Percentiles rank a stretch among this genome's conserved stretches.
These are phyloP conservation scores for Gigaspora rosea DNA, from an alignment of 192 early-diverging fungal genomes.

Conservation along the genomic window DNA sequence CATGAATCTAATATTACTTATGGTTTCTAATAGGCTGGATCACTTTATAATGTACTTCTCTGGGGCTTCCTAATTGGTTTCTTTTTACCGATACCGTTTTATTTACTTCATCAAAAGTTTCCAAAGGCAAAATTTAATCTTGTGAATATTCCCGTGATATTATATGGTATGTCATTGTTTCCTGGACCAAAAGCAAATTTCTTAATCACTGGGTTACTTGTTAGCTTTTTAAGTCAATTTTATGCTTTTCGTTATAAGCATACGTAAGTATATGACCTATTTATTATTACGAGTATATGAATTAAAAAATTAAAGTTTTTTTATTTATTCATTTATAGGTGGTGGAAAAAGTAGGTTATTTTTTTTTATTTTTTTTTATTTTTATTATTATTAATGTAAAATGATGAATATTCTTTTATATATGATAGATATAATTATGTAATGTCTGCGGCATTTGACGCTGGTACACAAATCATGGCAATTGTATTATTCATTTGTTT, in stretches of 20 bases:
- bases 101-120: constrained; percentile 43
- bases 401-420: neutral
- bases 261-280: neutral
- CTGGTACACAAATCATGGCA: constrained; percentile 49
- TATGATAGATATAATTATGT: constrained; percentile 63
- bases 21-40: neutral
- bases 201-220: neutral
- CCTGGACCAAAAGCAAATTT: constrained; percentile 3
- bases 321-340: neutral
- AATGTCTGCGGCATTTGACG: constrained; percentile 63
- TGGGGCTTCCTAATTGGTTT: constrained; percentile 49
- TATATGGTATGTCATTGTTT: neutral
- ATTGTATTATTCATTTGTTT: constrained; percentile 53
- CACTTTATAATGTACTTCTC: constrained; percentile 41
- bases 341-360: neutral
- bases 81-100: constrained; percentile 37
- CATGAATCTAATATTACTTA: neutral
- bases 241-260: constrained; percentile 11
- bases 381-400: neutral
- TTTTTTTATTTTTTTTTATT: neutral
- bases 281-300: too few relatives aligned
- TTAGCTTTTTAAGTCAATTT: constrained; percentile 17
- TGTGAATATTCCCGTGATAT: constrained; percentile 21
- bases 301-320: too few relatives aligned
- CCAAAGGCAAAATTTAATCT: constrained; percentile 44